A percentile compares a stretch with the other conserved stretches of the same genome.
phyloP scores from a whole-genome alignment of 768 basidiomycete genomes.

The Coprinopsis cinerea region DNA sequence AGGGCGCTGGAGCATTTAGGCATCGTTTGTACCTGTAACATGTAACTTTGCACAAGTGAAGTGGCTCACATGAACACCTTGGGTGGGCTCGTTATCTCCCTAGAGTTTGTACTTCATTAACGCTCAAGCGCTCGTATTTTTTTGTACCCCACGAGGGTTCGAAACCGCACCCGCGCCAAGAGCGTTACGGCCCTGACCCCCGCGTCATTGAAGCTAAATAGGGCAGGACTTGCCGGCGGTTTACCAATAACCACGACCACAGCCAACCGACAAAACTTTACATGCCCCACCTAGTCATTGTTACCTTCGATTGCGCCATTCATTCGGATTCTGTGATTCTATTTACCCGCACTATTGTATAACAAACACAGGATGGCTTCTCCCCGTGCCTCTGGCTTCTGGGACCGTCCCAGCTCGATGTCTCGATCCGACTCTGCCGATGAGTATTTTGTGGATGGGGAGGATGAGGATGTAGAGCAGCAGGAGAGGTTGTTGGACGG shows the following conservation, averaged over 20 bases:
- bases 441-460: slow-evolving; percentile 16
- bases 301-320: background rate
- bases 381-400: background rate
- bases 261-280: background rate
- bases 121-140: too few species aligned
- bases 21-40: too few species aligned
- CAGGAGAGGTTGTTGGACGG: slow-evolving; percentile 25
- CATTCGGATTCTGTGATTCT: background rate
- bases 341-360: background rate
- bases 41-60: too few species aligned
- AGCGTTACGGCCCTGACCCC: too few species aligned
- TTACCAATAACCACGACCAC: background rate
- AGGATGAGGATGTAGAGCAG: slow-evolving; percentile 32
- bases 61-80: too few species aligned
- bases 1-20: too few species aligned
- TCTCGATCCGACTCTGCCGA: slow-evolving; percentile 23
- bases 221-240: background rate
- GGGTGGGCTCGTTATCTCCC: too few species aligned
- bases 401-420: background rate
- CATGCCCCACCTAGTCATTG: background rate
- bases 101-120: too few species aligned
- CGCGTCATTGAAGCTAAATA: too few species aligned
- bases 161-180: too few species aligned
- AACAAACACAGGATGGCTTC: background rate
- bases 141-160: too few species aligned